Evolutionary conservation across 495 filamentous ascomycete genomes (phyloP).

Genomic region (Neurospora africana): DNA sequence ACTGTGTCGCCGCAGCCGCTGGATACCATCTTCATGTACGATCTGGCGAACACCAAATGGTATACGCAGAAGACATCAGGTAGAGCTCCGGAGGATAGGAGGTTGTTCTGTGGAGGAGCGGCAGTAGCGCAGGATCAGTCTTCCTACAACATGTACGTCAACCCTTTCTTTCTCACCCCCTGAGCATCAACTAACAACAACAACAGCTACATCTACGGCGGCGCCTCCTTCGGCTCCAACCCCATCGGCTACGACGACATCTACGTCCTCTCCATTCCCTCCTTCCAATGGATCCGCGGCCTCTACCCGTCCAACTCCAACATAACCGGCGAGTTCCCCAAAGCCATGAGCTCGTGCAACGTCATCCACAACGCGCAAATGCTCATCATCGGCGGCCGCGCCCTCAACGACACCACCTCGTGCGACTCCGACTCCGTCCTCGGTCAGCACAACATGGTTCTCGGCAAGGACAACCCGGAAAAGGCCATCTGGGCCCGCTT

Average conservation of each 20-base stretch:
- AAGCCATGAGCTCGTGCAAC: constrained; percentile 10
- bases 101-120: constrained; percentile 14
- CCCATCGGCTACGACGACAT: constrained; percentile 15
- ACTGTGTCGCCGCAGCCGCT: constrained; percentile 8
- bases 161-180: no score
- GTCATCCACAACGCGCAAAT: constrained; percentile 14
- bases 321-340: constrained; percentile 5
- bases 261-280: constrained; percentile 15
- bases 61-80: constrained; percentile 11
- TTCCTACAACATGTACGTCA: constrained; percentile 16
- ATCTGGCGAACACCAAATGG: constrained; percentile 12
- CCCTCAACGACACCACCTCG: constrained; percentile 6
- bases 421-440: constrained; percentile 7
- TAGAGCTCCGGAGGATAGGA: constrained; percentile 1
- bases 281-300: constrained; percentile 15
- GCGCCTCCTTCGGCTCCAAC: constrained; percentile 6
- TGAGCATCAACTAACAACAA: no score
- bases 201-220: constrained; percentile 15
- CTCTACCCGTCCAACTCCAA: constrained; percentile 8
- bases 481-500: constrained; percentile 8
- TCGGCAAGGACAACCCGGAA: constrained; percentile 9
- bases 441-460: constrained; percentile 13
- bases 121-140: constrained; percentile 15
- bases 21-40: constrained; percentile 14
- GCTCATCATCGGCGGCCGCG: constrained; percentile 11